Evolutionary conservation across 2,329 filamentous ascomycete species (phyloP), one percentile per base, ranked within the genome.

Genomic region (Fusarium humuli): DNA sequence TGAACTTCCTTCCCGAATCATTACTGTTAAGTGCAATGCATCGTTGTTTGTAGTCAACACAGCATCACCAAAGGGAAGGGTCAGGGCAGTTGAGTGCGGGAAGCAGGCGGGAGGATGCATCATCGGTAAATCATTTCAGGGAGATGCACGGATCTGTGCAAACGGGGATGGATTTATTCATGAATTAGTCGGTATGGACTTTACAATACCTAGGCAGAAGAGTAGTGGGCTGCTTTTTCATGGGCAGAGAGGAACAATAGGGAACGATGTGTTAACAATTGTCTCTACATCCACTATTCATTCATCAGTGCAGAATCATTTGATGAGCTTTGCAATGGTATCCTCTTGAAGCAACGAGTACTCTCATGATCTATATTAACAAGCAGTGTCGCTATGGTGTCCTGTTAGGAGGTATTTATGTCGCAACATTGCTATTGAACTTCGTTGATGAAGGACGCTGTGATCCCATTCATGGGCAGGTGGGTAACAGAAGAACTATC

Each of bases 31-130:
- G 42, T 42, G 30, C 20, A 45, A 34, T 48, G 42, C 20, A 32
- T 27, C 23, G 23, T 40, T 60, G 55, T 61, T 66, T 66, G 61
- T 22, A 42, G 30, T 42, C 45, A 41, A 55, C 55, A 55, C 49
- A 16, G 55, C 62, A 61, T 66, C 55, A 61, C 55, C 42, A 48
- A 32, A 37, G 55, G 44, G 20, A 61, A 55, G 47, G 40, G 25
- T 50, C 61, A 66, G 54, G 42, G 48, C 37, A 27, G 27, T 40
- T 22, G 29, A 66, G 42, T 27, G 30, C 22, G 48, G 27, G 18
- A 61, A 41, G 9, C 47, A 45, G 52, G 45, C 61, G 55, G 47
- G 20, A 23, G 42, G 25, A 29, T 30, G 27, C 37, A 23, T 41
- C 9, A 23, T 41, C 22, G 6, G 25, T 30, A 10, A 29, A 65